Evolutionary conservation across 768 basidiomycete genomes (phyloP).

Genomic region (Dacryopinax primogenitus): DNA sequence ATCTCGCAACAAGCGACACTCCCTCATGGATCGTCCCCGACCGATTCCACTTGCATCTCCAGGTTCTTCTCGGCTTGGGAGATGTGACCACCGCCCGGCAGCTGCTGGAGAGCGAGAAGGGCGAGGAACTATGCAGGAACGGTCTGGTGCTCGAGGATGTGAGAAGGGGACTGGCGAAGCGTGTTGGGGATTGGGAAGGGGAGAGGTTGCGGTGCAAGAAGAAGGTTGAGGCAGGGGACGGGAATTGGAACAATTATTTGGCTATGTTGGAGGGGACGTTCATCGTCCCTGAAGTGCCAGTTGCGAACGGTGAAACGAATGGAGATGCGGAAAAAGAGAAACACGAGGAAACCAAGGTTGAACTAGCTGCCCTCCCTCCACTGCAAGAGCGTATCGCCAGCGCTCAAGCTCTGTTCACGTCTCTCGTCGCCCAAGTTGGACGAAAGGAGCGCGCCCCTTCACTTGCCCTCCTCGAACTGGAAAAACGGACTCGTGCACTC

Average conservation of each 20-base stretch:
- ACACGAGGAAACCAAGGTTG: constrained; percentile 1
- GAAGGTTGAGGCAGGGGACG: constrained; percentile 37
- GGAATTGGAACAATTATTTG: constrained; percentile 73
- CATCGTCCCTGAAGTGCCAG: background rate
- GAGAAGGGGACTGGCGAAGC: constrained; percentile 46
- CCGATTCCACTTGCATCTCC: constrained; percentile 63
- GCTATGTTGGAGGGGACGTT: constrained; percentile 61
- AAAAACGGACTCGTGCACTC: constrained; percentile 37
- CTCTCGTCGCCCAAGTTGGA: constrained; percentile 48
- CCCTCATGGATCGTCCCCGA: constrained; percentile 56
- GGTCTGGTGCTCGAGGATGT: constrained; percentile 64
- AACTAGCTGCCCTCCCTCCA: constrained; percentile 14
- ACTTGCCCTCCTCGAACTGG: constrained; percentile 65
- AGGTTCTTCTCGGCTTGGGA: constrained; percentile 46
- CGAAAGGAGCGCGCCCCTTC: constrained; percentile 57
- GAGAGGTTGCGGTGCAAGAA: constrained; percentile 42
- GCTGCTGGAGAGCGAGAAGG: constrained; percentile 55
- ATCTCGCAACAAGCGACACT: constrained; percentile 45
- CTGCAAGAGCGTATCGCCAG: constrained; percentile 26
- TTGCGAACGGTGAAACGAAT: constrained; percentile 15
- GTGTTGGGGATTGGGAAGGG: constrained; percentile 42
- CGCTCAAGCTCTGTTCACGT: constrained; percentile 40
- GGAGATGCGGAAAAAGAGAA: constrained; percentile 6
- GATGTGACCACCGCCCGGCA: constrained; percentile 58
- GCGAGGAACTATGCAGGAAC: constrained; percentile 50